Evolutionary conservation across 106 monocot genomes (phyloP), one percentile per base, ranked within the genome.

Genomic region (Dioscorea alata): DNA sequence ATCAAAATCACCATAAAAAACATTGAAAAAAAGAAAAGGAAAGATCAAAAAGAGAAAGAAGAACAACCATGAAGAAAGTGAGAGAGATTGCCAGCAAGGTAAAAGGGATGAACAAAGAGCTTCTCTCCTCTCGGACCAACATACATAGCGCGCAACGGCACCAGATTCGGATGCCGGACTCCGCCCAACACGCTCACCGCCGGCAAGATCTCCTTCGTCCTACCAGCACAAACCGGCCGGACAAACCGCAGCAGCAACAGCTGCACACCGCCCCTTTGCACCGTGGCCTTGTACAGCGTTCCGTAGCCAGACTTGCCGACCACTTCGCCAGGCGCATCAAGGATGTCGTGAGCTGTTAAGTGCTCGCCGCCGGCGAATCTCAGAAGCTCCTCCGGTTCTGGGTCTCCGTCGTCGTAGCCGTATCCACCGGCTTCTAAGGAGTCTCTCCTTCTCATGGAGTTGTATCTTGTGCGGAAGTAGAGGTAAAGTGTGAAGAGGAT

Each of bases 311-410:
- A 94, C 73, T 91, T 88, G 67, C 88, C 90, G 21, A 94, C 85
- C 32, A 94, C 94, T 69, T 94, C 88, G 31, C 94, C 94, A 0
- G 94, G 94, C 12, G 94, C 90, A 34, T 94, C 94, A 8, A 94
- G 81, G 31, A 94, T 83, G 76, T 76, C 79, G 22, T 80, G 82
- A 6, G 74, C 76, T 31, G 85, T 83, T 21, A 94, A 72, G 20
- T 77, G 67, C 54, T 90, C 90, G 4, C 88, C 91, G 25, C 85
- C 88, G 13, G 78, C 28, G 69, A 94, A 94, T 54, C 60, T 61
- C 5, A 91, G 23, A 8, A 94, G 87, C 20, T 88, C 83, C 79
- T 94, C 94, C 19, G 83, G 42, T 23, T 87, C 84, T 16, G 28
- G 28, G 28, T 28, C 28, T 1, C 28, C 28, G 28, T 57, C 57